A percentile compares a stretch with the other conserved stretches of the same genome.
These are phyloP conservation scores for Cercophora samala DNA, from an alignment of 495 filamentous ascomycete species.

Conservation along the genomic window DNA sequence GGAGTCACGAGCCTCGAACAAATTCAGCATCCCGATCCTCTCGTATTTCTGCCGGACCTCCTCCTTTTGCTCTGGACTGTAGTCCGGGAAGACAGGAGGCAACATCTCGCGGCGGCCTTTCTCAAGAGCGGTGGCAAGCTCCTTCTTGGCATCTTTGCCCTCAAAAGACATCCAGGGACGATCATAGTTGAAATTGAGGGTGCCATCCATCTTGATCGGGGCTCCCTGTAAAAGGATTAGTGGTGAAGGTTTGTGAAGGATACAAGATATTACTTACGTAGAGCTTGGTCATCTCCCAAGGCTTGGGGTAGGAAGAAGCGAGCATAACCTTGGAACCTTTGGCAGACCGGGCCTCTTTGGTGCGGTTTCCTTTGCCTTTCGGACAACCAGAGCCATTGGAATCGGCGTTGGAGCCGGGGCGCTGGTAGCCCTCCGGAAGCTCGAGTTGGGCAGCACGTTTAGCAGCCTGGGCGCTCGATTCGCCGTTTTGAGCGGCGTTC, in stretches of 20 bases:
- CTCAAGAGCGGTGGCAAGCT: neutral
- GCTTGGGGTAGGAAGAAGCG: neutral
- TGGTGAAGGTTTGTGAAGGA: neutral
- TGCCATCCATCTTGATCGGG: neutral
- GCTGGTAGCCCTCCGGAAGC: slow-evolving; percentile 4
- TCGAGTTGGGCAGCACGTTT: neutral
- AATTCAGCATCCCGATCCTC: neutral
- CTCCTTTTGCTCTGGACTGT: neutral
- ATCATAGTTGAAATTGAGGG: neutral
- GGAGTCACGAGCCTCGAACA: neutral
- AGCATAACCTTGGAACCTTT: neutral
- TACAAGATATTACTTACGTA: neutral
- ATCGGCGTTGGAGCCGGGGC: neutral
- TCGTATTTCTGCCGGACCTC: neutral
- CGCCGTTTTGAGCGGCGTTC: neutral
- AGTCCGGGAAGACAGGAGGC: neutral
- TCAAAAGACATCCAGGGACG: neutral
- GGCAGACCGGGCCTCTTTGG: neutral
- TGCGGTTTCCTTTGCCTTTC: neutral
- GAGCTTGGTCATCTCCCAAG: neutral
- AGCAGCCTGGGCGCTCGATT: neutral
- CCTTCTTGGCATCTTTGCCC: neutral
- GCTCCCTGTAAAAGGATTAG: neutral
- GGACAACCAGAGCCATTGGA: neutral
- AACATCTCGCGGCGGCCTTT: neutral